These are phyloP conservation scores for Exophiala dermatitidis DNA, from an alignment of 2,329 filamentous ascomycete genomes.

Conservation along the genomic window DNA sequence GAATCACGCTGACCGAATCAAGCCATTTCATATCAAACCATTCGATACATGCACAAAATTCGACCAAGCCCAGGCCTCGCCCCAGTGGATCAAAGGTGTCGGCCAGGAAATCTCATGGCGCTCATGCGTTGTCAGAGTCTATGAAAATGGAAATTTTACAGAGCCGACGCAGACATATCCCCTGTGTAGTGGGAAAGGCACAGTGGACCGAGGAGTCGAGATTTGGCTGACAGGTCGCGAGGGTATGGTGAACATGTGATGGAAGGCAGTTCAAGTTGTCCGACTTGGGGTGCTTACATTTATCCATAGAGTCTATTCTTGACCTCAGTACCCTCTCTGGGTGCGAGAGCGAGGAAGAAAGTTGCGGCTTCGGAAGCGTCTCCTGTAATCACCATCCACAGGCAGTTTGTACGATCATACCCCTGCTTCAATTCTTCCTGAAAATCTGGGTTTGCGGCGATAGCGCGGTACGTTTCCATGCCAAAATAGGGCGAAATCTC, in stretches of 20 bases:
- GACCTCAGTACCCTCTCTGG: background rate
- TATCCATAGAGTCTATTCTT: too few relatives aligned
- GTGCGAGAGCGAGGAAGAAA: background rate
- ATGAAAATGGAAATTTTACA: background rate
- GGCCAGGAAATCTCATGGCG: background rate
- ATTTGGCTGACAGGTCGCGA: background rate
- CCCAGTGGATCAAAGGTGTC: background rate
- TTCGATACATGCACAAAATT: too few relatives aligned
- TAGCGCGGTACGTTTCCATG: too few relatives aligned
- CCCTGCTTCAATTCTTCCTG: too few relatives aligned
- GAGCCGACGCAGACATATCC: background rate
- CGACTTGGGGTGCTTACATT: too few relatives aligned
- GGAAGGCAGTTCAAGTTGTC: background rate
- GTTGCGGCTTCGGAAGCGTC: too few relatives aligned
- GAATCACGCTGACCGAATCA: too few relatives aligned
- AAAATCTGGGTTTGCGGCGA: too few relatives aligned
- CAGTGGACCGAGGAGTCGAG: background rate
- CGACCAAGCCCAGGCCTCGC: background rate
- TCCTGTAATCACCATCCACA: too few relatives aligned
- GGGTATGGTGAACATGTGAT: background rate
- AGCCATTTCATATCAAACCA: too few relatives aligned
- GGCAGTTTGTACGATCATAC: too few relatives aligned
- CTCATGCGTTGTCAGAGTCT: background rate
- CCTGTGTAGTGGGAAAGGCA: background rate
- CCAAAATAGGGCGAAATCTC: too few relatives aligned